Evolutionary conservation across 768 basidiomycete genomes (phyloP), one percentile per base, ranked within the genome.

Genomic region (Hygrocybe coccinea): DNA sequence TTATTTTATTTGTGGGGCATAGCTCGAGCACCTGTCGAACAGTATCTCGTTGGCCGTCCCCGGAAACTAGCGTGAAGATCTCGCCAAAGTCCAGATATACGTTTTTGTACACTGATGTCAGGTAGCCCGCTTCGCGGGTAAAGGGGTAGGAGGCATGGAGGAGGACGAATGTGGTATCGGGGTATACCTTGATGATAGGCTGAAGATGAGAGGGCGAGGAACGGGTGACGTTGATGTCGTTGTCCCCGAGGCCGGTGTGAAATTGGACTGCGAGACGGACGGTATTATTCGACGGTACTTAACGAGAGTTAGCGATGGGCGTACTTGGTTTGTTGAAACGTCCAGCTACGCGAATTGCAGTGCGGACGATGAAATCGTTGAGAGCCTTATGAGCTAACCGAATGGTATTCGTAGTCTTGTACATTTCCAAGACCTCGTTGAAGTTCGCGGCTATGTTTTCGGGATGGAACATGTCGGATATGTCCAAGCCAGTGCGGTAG

Each of bases 71-170:
- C 0, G 87, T 87, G 58, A 89, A 91, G 17, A 89, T 73, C 78
- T 87, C 86, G 38, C 89, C 89, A 65, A 91, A 87, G 67, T 91
- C 89, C 44, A 90, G 71, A 62, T 79, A 90, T 10, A 89, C 88
- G 59, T 91, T 91, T 49, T 73, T 64, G 60, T 89, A 89, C 10
- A 86, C 79, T 0, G 87, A 73, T 0, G 86, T 75, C 49, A 91
- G 76, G 67, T 91, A 91, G 5, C 85, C 87, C 5, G 87, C 88
- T 55, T 91, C 89, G 39, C 84, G 79, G 3, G 82, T 86, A 65
- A 79, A 90, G 0, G 89, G 89, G 62, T 91, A 91, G n/a, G 83
- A 77, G 3, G 86, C 77, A 62, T 91, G 89, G 1, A 91, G 74
- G 14, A 91, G 74, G 17, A 91, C 80, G 55, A 91, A 79, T 5